These are phyloP conservation scores for Aspergillus bombycis DNA, from an alignment of 2,329 filamentous ascomycete genomes.

Conservation along the genomic window DNA sequence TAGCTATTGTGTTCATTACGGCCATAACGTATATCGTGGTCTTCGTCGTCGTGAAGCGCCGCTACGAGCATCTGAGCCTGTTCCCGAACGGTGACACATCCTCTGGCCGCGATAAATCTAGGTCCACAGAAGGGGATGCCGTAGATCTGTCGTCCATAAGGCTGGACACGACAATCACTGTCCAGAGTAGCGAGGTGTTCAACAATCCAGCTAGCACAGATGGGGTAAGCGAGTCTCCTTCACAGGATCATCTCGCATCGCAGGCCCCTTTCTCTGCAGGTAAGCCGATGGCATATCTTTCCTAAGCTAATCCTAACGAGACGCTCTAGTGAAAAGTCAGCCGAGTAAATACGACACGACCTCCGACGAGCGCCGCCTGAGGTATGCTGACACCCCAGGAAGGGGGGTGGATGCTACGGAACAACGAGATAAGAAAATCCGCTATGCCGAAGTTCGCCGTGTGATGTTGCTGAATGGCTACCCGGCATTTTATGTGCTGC, in stretches of 20 bases:
- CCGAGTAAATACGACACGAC: neutral
- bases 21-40: neutral
- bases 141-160: neutral
- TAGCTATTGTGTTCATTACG: neutral
- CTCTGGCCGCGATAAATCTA: neutral
- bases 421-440: neutral
- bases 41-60: constrained; percentile 1
- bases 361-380: neutral
- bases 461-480: constrained; percentile 2
- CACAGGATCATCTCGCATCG: neutral
- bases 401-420: neutral
- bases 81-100: neutral
- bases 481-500: neutral
- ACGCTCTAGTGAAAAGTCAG: neutral
- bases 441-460: neutral
- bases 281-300: neutral
- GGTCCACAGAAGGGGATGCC: neutral
- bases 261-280: neutral
- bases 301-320: neutral
- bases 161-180: neutral
- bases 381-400: neutral
- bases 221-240: neutral
- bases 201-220: neutral
- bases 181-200: neutral
- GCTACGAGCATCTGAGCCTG: neutral